A percentile compares a stretch with the other conserved stretches of the same genome.
These are phyloP conservation scores for Neurospora intermedia DNA, from an alignment of 495 filamentous ascomycete genomes.

Conservation along the genomic window DNA sequence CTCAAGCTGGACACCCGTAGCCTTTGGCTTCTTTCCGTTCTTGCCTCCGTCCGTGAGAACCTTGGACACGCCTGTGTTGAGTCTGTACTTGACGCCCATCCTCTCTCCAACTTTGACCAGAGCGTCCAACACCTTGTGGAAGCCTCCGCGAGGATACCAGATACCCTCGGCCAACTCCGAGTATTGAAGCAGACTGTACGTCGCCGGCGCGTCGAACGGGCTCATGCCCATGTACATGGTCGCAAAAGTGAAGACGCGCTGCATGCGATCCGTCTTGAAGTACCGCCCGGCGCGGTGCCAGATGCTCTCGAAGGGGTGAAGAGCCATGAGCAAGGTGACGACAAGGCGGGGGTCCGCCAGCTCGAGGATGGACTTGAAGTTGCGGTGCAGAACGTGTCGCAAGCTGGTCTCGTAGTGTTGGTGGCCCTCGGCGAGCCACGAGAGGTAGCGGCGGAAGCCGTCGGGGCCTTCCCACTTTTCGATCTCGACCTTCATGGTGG, in stretches of 20 bases:
- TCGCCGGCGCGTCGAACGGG: conserved; percentile 61
- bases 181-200: conserved; percentile 62
- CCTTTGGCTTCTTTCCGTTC: conserved; percentile 27
- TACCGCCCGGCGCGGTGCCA: conserved; percentile 48
- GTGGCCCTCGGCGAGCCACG: conserved; percentile 51
- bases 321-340: conserved; percentile 29
- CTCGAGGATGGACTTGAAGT: conserved; percentile 45
- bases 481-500: conserved; percentile 54
- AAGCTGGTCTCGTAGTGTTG: conserved; percentile 54
- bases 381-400: conserved; percentile 47
- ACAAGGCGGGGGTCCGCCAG: conserved; percentile 45
- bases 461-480: conserved; percentile 54
- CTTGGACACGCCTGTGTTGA: conserved; percentile 39
- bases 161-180: conserved; percentile 63
- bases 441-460: conserved; percentile 51
- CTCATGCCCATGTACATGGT: conserved; percentile 74
- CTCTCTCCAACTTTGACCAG: conserved; percentile 45
- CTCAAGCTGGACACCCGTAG: conserved; percentile 43
- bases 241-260: conserved; percentile 59
- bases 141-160: conserved; percentile 62
- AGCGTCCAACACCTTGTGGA: conserved; percentile 48
- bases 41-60: conserved; percentile 30
- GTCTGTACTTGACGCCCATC: conserved; percentile 45
- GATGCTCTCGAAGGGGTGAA: conserved; percentile 58
- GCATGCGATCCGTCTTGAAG: conserved; percentile 54